phyloP scores from a whole-genome alignment of 1,284 basidiomycete species.

The Trichosporon coremiiforme region DNA sequence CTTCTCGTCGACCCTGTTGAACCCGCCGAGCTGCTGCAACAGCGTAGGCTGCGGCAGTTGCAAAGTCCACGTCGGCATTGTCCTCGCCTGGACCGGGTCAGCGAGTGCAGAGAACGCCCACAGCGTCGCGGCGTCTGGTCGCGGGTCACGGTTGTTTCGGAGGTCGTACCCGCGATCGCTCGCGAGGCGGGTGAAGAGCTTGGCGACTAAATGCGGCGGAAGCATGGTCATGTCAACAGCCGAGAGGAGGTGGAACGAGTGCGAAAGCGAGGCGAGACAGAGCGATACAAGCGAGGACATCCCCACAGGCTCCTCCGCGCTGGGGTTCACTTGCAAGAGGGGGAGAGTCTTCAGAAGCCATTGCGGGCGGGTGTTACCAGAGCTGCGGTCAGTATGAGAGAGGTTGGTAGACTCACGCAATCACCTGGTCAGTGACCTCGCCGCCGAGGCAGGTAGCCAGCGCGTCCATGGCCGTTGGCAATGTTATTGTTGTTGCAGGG shows the following conservation, averaged over 20 bases:
- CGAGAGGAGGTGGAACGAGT: slow-evolving; percentile 37
- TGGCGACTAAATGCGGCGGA: slow-evolving; percentile 27
- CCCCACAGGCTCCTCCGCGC: slow-evolving; percentile 20
- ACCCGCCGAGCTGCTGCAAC: slow-evolving; percentile 33
- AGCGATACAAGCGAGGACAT: slow-evolving; percentile 34
- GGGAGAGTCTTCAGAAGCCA: slow-evolving; percentile 47
- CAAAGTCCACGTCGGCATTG: slow-evolving; percentile 30
- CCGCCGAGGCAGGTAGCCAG: slow-evolving; percentile 34
- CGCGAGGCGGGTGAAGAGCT: slow-evolving; percentile 37
- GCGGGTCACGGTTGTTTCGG: background rate
- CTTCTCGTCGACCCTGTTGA: slow-evolving; percentile 21
- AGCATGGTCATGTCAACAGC: slow-evolving; percentile 32
- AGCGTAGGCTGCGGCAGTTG: slow-evolving; percentile 35
- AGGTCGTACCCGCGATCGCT: slow-evolving; percentile 20
- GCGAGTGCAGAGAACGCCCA: slow-evolving; percentile 40
- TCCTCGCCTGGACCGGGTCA: slow-evolving; percentile 33
- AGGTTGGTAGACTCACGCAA: slow-evolving; percentile 25
- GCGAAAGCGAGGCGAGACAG: slow-evolving; percentile 41
- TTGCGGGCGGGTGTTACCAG: slow-evolving; percentile 30
- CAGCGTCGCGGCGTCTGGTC: slow-evolving; percentile 47
- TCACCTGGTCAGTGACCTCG: slow-evolving; percentile 26
- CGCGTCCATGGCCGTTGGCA: slow-evolving; percentile 63
- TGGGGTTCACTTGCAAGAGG: slow-evolving; percentile 34
- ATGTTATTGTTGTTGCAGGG: background rate
- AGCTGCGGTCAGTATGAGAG: slow-evolving; percentile 27